Percentiles rank a stretch among this genome's conserved stretches.
Conservation (phyloP, 192 early-diverging fungal species). For the Linderina pennispora region DNA sequence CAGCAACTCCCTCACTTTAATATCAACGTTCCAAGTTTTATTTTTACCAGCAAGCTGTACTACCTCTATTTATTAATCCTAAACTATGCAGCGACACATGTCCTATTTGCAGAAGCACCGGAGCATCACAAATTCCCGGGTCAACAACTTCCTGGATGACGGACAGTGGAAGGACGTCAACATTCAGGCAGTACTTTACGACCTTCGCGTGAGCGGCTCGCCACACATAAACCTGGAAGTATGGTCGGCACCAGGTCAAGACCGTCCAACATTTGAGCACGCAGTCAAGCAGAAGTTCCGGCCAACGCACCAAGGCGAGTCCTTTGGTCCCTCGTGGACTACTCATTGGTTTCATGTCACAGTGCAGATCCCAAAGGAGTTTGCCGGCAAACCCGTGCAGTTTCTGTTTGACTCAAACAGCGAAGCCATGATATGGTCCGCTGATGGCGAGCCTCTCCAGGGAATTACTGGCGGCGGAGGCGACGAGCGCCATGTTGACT, state of each 20-base stretch:
- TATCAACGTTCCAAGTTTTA: no score
- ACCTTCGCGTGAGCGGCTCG: constrained; percentile 33
- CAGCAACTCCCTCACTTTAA: no score
- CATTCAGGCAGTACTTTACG: constrained; percentile 49
- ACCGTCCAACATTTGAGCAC: constrained; percentile 40
- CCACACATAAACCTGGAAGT: constrained; percentile 52
- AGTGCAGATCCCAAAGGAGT: constrained; percentile 56
- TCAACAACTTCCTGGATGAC: constrained; percentile 63
- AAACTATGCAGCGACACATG: constrained; percentile 21
- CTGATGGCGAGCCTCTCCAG: constrained; percentile 72
- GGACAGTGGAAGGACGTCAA: constrained; percentile 69
- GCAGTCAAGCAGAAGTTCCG: constrained; percentile 57
- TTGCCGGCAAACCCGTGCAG: constrained; percentile 61
- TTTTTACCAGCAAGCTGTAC: no score
- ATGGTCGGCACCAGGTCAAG: constrained; percentile 47
- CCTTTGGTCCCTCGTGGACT: constrained; percentile 85
- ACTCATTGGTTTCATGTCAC: constrained; percentile 70
- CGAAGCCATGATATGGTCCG: constrained; percentile 86
- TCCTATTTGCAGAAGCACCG: constrained; percentile 56
- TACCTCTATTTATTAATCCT: background rate
- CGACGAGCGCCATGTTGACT: constrained; percentile 54
- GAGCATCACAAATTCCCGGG: constrained; percentile 68
- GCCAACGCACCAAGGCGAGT: constrained; percentile 64
- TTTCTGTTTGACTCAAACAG: constrained; percentile 80
- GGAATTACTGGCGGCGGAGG: constrained; percentile 77